phyloP scores from a whole-genome alignment of 129 eudicot genomes.

The Artemisia annua region DNA sequence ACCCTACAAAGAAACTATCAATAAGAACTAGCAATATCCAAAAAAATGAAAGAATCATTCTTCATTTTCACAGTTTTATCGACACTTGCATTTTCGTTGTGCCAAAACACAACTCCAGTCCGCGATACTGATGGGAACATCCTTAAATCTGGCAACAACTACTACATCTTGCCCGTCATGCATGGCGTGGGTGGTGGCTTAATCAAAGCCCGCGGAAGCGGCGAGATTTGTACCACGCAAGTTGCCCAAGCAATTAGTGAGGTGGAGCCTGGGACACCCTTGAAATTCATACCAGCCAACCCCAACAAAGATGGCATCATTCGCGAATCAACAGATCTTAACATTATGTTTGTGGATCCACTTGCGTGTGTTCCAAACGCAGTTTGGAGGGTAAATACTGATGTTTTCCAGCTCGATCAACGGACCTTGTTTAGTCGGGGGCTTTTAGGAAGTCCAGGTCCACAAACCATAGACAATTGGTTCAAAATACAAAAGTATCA shows the following conservation, averaged over 20 bases:
- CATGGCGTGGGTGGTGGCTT: slow-evolving; percentile 65
- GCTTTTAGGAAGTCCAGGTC: slow-evolving; percentile 8
- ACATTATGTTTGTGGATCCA: slow-evolving; percentile 21
- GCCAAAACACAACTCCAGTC: slow-evolving; percentile 34
- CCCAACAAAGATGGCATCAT: slow-evolving; percentile 28
- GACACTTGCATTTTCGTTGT: slow-evolving; percentile 23
- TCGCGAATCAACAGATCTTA: slow-evolving; percentile 46
- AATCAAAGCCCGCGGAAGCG: slow-evolving; percentile 13
- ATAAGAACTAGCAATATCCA: background rate
- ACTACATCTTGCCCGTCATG: slow-evolving; percentile 54
- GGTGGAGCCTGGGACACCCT: slow-evolving; percentile 33
- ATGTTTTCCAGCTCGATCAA: slow-evolving; percentile 11
- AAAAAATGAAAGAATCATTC: slow-evolving; percentile 19
- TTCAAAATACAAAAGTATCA: slow-evolving; percentile 17
- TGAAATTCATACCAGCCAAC: slow-evolving; percentile 36
- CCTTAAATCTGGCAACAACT: slow-evolving; percentile 34
- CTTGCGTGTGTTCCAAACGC: slow-evolving; percentile 28
- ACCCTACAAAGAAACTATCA: background rate
- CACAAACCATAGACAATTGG: slow-evolving; percentile 5
- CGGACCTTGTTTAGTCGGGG: slow-evolving; percentile 37
- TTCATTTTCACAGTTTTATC: slow-evolving; percentile 28
- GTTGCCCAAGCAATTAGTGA: slow-evolving; percentile 58
- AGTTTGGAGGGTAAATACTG: slow-evolving; percentile 41
- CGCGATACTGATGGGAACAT: slow-evolving; percentile 41
- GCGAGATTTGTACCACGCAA: slow-evolving; percentile 34